These are phyloP conservation scores for Rhodotorula kratochvilovae DNA, from an alignment of 768 basidiomycete genomes.

Conservation along the genomic window DNA sequence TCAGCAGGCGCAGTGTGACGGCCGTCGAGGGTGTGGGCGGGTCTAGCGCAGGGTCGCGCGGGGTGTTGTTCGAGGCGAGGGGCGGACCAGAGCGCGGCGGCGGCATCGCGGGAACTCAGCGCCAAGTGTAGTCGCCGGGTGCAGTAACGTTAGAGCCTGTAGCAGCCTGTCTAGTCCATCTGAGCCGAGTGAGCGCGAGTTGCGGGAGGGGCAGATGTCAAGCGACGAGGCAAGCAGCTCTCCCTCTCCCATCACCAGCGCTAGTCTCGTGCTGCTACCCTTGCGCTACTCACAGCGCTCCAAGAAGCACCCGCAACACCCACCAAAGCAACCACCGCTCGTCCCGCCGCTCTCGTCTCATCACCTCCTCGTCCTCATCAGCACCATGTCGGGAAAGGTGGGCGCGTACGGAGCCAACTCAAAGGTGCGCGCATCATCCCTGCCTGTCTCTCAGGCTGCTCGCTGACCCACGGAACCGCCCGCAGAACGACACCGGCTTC, in stretches of 20 bases:
- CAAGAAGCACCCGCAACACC: background rate
- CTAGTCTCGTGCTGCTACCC: too few species aligned
- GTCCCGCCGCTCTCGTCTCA: background rate
- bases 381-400: conserved; percentile 38
- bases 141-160: too few species aligned
- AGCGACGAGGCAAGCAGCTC: too few species aligned
- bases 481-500: conserved; percentile 35
- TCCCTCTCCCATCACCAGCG: too few species aligned
- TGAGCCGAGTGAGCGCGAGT: too few species aligned
- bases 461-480: background rate
- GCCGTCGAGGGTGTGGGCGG: background rate
- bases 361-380: background rate
- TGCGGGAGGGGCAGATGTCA: too few species aligned
- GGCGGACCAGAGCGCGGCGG: background rate
- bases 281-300: background rate
- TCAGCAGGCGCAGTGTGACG: conserved; percentile 9
- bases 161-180: too few species aligned
- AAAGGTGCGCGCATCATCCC: conserved; percentile 20
- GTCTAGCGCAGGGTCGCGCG: too few species aligned
- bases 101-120: background rate
- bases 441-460: background rate
- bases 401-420: conserved; percentile 43
- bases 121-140: too few species aligned
- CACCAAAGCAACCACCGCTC: too few species aligned
- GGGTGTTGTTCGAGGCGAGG: background rate